phyloP scores from a whole-genome alignment of 805 yeast genomes.

The Ogataea pilisensis region DNA sequence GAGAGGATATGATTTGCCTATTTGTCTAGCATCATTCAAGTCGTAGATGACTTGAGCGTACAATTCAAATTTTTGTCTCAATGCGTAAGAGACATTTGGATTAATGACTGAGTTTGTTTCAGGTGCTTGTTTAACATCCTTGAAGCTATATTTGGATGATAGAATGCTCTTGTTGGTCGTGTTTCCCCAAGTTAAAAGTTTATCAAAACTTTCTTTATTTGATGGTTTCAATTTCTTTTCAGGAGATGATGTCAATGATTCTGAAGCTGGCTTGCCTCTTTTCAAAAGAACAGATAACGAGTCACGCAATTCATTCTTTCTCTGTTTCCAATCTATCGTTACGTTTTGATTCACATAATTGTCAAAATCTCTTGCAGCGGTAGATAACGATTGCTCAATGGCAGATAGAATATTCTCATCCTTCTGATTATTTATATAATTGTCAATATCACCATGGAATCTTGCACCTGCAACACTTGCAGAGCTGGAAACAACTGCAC shows the following conservation, averaged over 20 bases:
- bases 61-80: conserved; percentile 57
- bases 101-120: conserved; percentile 19
- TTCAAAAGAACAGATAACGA: conserved; percentile 57
- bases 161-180: conserved; percentile 24
- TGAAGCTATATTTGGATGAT: conserved; percentile 27
- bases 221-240: conserved; percentile 14
- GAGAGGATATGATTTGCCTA: conserved; percentile 48
- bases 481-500: conserved; percentile 3
- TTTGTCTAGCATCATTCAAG: conserved; percentile 66
- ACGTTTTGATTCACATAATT: conserved; percentile 66
- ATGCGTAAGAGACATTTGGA: conserved; percentile 36
- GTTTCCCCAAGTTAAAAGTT: conserved; percentile 27
- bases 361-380: conserved; percentile 83
- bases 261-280: conserved; percentile 21
- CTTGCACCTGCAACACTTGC: conserved; percentile 3
- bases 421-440: conserved; percentile 61
- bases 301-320: conserved; percentile 69
- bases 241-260: conserved; percentile 10
- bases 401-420: conserved; percentile 80
- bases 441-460: conserved; percentile 45
- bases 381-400: conserved; percentile 70
- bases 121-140: conserved; percentile 24
- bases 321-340: conserved; percentile 77
- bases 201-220: conserved; percentile 18
- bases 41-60: conserved; percentile 69